phyloP scores from a whole-genome alignment of 345 rosid species.

The Sisymbrium irio region DNA sequence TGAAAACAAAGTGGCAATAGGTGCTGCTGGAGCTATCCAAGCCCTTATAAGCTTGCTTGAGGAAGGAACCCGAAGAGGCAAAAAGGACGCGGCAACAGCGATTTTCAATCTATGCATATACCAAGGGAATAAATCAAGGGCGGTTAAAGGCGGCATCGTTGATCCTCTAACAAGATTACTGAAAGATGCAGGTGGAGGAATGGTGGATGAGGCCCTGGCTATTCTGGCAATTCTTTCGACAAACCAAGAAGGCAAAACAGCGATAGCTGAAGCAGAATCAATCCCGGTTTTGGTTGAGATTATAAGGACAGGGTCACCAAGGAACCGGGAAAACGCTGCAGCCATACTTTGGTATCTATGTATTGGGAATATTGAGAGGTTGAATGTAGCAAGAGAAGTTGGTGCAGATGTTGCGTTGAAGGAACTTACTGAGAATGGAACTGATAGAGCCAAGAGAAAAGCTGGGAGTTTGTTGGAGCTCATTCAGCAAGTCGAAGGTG shows the following conservation, averaged over 20 bases:
- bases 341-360: constrained; percentile 87
- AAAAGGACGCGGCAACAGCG: constrained; percentile 97
- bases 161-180: constrained; percentile 66
- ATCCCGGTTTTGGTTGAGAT: constrained; percentile 74
- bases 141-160: constrained; percentile 87
- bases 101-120: constrained; percentile 89
- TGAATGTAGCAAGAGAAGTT: constrained; percentile 58
- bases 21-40: constrained; percentile 94
- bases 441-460: constrained; percentile 97
- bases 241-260: constrained; percentile 80
- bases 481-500: constrained; percentile 50
- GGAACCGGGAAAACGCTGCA: constrained; percentile 88
- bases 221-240: constrained; percentile 88
- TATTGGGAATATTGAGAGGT: constrained; percentile 58
- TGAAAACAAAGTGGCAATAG: constrained; percentile 92
- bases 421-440: constrained; percentile 80
- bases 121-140: constrained; percentile 97
- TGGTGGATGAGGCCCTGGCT: constrained; percentile 94
- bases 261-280: constrained; percentile 74
- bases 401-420: constrained; percentile 74
- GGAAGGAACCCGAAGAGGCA: constrained; percentile 91
- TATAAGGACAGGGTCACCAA: constrained; percentile 81
- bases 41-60: constrained; percentile 81
- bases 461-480: constrained; percentile 77
- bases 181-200: constrained; percentile 90